A percentile compares a stretch with the other conserved stretches of the same genome.
These are phyloP conservation scores for Erodium trifolium DNA, from an alignment of 441 rosid genomes.

Conservation along the genomic window DNA sequence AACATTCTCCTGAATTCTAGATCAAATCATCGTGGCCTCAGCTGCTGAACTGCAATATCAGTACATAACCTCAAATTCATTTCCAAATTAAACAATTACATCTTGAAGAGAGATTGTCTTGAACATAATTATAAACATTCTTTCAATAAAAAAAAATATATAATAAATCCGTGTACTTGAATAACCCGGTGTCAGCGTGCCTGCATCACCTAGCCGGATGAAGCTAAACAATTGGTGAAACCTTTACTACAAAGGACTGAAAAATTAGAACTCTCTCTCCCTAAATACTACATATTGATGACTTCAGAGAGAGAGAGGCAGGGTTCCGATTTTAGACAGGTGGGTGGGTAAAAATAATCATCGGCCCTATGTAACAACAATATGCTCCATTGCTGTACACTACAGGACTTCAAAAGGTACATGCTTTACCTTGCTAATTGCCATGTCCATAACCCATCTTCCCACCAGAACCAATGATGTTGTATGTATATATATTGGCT, in stretches of 20 bases:
- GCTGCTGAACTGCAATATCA: no score
- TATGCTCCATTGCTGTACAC: slow-evolving; percentile 7
- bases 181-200: no score
- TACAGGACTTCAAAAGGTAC: slow-evolving; percentile 1
- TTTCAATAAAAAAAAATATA: no score
- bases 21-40: no score
- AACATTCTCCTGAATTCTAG: no score
- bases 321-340: background rate
- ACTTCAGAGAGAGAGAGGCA: background rate
- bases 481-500: background rate
- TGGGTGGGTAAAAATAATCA: slow-evolving; percentile 1
- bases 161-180: no score
- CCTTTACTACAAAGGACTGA: no score
- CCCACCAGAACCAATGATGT: slow-evolving; percentile 20
- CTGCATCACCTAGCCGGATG: no score
- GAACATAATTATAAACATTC: background rate
- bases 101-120: background rate
- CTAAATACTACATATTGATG: background rate
- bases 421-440: background rate
- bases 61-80: no score
- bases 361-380: slow-evolving; percentile 9
- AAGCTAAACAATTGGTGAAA: background rate
- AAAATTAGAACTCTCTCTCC: slow-evolving; percentile 1
- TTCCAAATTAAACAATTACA: no score
- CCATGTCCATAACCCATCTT: background rate